Conservation (phyloP, 805 yeast genomes). For the Jamesozyma jinghongensis region DNA sequence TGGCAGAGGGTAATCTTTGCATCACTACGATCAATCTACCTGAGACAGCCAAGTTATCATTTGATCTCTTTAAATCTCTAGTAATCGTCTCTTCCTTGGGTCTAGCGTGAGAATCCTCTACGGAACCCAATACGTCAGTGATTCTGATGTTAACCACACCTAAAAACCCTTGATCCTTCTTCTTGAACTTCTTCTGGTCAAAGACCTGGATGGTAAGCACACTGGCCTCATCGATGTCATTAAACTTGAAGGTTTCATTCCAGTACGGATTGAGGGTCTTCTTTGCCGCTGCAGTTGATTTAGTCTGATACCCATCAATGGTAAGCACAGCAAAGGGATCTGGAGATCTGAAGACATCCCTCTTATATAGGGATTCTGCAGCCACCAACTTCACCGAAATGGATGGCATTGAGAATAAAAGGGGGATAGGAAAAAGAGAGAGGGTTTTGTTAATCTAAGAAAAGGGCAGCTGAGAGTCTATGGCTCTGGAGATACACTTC, state of each 20-base stretch:
- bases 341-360: conserved; percentile 92
- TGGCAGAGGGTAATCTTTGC: conserved; percentile 35
- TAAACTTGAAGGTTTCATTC: conserved; percentile 85
- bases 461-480: too few species aligned
- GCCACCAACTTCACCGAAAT: conserved; percentile 76
- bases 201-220: conserved; percentile 88
- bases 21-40: conserved; percentile 81
- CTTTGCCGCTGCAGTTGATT: conserved; percentile 86
- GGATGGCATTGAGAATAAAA: too few species aligned
- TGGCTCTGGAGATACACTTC: too few species aligned
- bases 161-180: conserved; percentile 95
- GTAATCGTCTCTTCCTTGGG: conserved; percentile 79
- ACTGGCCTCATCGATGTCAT: conserved; percentile 64
- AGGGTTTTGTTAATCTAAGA: too few species aligned
- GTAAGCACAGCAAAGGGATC: conserved; percentile 97
- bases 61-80: conserved; percentile 82
- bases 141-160: conserved; percentile 91
- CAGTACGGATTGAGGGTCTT: conserved; percentile 95
- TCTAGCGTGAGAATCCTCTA: conserved; percentile 42
- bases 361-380: conserved; percentile 88
- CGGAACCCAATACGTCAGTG: conserved; percentile 56
- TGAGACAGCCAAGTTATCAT: conserved; percentile 84
- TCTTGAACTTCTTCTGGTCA: conserved; percentile 94
- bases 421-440: too few species aligned
- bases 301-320: conserved; percentile 95